Percentiles rank a stretch among this genome's conserved stretches.
Evolutionary conservation across 1,139 yeast species (phyloP).

Genomic region (Lodderomyces pseudojiufengensis): DNA sequence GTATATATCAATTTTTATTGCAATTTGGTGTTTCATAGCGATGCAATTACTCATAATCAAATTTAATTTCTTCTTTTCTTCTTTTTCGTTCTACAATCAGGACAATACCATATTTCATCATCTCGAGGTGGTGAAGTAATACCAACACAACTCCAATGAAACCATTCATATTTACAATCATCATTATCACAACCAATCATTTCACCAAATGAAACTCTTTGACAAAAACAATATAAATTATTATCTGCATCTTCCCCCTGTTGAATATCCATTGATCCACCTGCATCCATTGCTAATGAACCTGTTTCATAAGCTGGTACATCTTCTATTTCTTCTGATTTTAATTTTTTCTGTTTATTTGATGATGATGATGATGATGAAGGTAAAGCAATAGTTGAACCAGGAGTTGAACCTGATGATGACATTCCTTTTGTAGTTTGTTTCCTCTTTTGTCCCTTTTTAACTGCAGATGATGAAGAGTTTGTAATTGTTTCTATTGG

Average conservation of each 20-base stretch:
- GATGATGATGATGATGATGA: constrained; percentile 8
- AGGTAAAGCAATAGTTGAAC: not conserved
- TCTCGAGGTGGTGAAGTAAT: constrained; percentile 67
- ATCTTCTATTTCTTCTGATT: constrained; percentile 23
- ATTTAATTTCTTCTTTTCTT: constrained; percentile 39
- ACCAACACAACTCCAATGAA: constrained; percentile 83
- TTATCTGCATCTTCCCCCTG: constrained; percentile 59
- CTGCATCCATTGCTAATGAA: constrained; percentile 13
- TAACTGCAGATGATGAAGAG: constrained; percentile 9
- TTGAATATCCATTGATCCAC: constrained; percentile 11
- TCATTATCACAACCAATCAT: constrained; percentile 92
- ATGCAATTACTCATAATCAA: no score
- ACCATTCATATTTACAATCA: constrained; percentile 84
- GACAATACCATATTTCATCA: constrained; percentile 67
- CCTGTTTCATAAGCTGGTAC: constrained; percentile 11
- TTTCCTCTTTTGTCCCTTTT: constrained; percentile 29
- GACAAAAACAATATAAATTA: constrained; percentile 75
- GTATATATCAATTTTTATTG: no score
- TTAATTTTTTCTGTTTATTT: constrained; percentile 18
- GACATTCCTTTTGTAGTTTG: constrained; percentile 12
- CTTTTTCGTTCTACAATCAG: constrained; percentile 53
- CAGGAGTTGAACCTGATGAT: not conserved
- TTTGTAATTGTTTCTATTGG: constrained; percentile 17
- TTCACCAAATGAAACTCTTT: constrained; percentile 80
- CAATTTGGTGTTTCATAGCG: no score